These are phyloP conservation scores for Dryas octopetala DNA, from an alignment of 306 rosid genomes.

Conservation along the genomic window DNA sequence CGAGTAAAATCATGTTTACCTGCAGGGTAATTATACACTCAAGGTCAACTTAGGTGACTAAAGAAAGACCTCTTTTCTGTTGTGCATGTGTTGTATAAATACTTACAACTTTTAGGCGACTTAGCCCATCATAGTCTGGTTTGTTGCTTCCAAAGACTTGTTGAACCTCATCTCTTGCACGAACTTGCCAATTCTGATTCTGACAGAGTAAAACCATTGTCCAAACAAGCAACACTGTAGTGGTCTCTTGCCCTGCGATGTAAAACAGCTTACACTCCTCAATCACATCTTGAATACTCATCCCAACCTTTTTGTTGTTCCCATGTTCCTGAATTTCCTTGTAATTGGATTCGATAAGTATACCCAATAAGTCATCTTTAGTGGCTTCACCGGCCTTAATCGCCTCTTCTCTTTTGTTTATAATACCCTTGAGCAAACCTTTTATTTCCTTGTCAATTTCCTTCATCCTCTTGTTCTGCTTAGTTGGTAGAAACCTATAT, in stretches of 20 bases:
- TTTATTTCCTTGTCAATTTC: slow-evolving; percentile 25
- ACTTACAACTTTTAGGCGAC: slow-evolving; percentile 43
- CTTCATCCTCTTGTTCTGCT: slow-evolving; percentile 32
- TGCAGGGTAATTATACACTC: background rate
- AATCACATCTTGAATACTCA: slow-evolving; percentile 46
- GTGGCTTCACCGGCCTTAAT: slow-evolving; percentile 16
- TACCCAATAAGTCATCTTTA: slow-evolving; percentile 35
- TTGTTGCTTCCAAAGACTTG: slow-evolving; percentile 38
- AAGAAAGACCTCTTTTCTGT: too few species aligned
- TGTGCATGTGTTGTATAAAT: background rate
- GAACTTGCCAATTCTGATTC: slow-evolving; percentile 48
- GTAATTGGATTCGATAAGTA: slow-evolving; percentile 39
- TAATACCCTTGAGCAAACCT: slow-evolving; percentile 24
- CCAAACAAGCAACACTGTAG: slow-evolving; percentile 43
- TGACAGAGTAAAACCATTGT: slow-evolving; percentile 37
- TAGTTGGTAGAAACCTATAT: slow-evolving; percentile 38
- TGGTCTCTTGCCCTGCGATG: slow-evolving; percentile 53
- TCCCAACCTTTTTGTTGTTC: slow-evolving; percentile 29
- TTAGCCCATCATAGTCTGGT: slow-evolving; percentile 36
- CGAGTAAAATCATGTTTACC: slow-evolving; percentile 61
- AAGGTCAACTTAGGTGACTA: too few species aligned
- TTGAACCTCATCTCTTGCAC: slow-evolving; percentile 46
- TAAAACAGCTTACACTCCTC: slow-evolving; percentile 52
- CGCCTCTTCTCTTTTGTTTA: slow-evolving; percentile 29
- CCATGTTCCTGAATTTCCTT: slow-evolving; percentile 29